These are phyloP conservation scores for Trichoderma sp. DNA, from an alignment of 2,329 filamentous ascomycete species.

Conservation along the genomic window DNA sequence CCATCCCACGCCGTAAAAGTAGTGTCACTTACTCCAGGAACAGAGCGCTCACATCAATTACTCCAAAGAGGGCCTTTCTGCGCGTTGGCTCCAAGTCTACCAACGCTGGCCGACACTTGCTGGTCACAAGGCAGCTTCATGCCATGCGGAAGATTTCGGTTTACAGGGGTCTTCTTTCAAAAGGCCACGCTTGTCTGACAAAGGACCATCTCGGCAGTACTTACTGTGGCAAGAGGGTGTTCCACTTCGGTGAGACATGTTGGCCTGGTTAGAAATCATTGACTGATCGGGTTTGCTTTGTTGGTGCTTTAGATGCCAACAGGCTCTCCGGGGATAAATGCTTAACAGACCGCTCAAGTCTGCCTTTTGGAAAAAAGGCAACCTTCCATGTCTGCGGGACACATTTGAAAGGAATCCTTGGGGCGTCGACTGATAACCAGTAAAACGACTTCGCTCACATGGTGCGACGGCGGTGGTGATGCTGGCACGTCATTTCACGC, in stretches of 20 bases:
- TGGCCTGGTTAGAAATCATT: background rate
- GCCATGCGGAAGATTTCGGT: background rate
- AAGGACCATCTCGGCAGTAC: background rate
- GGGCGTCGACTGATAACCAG: slow-evolving; percentile 18
- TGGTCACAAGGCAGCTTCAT: background rate
- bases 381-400: background rate
- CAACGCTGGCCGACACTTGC: background rate
- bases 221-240: background rate
- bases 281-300: background rate
- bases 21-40: background rate
- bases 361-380: background rate
- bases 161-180: background rate
- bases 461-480: slow-evolving; percentile 27
- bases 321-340: background rate
- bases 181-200: background rate
- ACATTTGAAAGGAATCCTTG: background rate
- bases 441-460: slow-evolving; percentile 26
- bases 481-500: slow-evolving; percentile 25
- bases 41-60: background rate
- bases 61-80: background rate
- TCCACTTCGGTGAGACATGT: background rate
- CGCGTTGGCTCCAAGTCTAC: background rate
- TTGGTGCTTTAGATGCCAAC: background rate
- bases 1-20: background rate
- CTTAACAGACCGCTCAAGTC: background rate